phyloP scores from a whole-genome alignment of 2,329 filamentous ascomycete species.

The Arachnomyces sp. region DNA sequence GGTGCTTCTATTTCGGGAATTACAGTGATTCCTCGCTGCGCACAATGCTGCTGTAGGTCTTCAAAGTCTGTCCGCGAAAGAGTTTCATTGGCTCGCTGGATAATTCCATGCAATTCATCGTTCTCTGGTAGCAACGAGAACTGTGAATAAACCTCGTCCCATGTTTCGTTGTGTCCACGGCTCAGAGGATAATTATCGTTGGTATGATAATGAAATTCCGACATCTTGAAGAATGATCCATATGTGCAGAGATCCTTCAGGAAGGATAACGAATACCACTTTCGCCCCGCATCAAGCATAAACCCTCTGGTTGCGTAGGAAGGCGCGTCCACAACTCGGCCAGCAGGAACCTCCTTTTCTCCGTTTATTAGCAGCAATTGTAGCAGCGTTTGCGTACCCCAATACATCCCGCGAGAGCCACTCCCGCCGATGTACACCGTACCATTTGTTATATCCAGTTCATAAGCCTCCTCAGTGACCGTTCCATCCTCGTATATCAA shows the following conservation, averaged over 20 bases:
- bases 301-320: slow-evolving; percentile 46
- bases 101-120: slow-evolving; percentile 42
- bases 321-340: slow-evolving; percentile 42
- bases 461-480: slow-evolving; percentile 45
- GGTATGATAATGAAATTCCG: slow-evolving; percentile 52
- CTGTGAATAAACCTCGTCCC: slow-evolving; percentile 46
- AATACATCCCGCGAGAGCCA: slow-evolving; percentile 50
- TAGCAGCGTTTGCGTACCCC: slow-evolving; percentile 50
- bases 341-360: slow-evolving; percentile 32
- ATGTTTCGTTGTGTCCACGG: slow-evolving; percentile 42
- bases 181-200: slow-evolving; percentile 50
- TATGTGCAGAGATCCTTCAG: slow-evolving; percentile 53
- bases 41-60: slow-evolving; percentile 46
- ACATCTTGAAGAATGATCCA: slow-evolving; percentile 56
- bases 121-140: slow-evolving; percentile 49
- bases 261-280: slow-evolving; percentile 50
- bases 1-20: slow-evolving; percentile 56
- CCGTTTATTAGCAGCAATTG: slow-evolving; percentile 41
- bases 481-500: slow-evolving; percentile 43
- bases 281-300: slow-evolving; percentile 48
- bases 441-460: slow-evolving; percentile 30
- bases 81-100: slow-evolving; percentile 48
- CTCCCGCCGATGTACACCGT: slow-evolving; percentile 44
- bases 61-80: slow-evolving; percentile 47
- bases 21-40: slow-evolving; percentile 49